Conservation (phyloP, 2,329 filamentous ascomycete species). For the Colletotrichum lentis region DNA sequence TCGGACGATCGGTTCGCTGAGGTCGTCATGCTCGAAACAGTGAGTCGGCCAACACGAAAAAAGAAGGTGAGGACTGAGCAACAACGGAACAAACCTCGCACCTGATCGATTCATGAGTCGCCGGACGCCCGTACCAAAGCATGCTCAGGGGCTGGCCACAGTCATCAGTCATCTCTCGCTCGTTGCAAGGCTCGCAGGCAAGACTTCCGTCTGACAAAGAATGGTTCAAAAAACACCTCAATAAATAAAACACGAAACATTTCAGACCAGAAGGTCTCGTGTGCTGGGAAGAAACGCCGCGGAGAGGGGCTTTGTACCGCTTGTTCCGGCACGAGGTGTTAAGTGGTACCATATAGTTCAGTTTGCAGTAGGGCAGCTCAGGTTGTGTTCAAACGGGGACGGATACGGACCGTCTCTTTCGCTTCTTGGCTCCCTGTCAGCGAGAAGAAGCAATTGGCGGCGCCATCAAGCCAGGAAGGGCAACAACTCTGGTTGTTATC, state of each 20-base stretch:
- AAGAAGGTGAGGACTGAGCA: not conserved
- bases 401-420: not conserved
- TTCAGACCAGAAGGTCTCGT: constrained; percentile 22
- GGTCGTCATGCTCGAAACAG: not conserved
- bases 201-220: not conserved
- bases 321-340: not conserved
- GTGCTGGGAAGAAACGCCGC: constrained; percentile 13
- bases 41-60: not conserved
- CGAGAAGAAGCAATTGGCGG: not conserved
- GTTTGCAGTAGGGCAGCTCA: not conserved
- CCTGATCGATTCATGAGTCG: not conserved
- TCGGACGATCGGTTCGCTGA: not conserved
- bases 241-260: not conserved
- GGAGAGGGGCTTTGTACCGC: not conserved
- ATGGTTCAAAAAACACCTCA: too few species aligned
- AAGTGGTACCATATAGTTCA: not conserved
- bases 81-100: not conserved
- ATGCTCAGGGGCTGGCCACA: not conserved
- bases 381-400: not conserved
- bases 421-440: not conserved
- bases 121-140: not conserved
- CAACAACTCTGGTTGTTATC: constrained; percentile 24
- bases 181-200: not conserved
- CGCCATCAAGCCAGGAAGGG: not conserved
- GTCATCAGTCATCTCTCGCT: not conserved